A percentile compares a stretch with the other conserved stretches of the same genome.
phyloP scores from a whole-genome alignment of 768 basidiomycete species.

The Naganishia onofrii region DNA sequence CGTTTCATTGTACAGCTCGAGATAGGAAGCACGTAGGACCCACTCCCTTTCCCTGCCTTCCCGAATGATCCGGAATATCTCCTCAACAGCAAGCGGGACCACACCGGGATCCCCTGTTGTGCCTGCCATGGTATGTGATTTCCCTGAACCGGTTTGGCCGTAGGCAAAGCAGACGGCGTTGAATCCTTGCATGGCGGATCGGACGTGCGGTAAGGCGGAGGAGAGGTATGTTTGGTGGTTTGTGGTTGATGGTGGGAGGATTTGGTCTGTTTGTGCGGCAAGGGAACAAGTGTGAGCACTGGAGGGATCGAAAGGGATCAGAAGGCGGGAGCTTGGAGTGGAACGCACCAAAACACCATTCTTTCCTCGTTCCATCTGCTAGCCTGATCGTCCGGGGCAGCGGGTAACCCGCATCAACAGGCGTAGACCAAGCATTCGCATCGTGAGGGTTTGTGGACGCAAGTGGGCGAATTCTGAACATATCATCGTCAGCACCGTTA shows the following conservation, averaged over 20 bases:
- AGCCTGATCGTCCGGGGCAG: conserved; percentile 39
- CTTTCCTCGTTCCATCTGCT: conserved; percentile 40
- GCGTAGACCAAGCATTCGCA: conserved; percentile 41
- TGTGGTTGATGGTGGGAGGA: conserved; percentile 41
- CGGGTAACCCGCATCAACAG: conserved; percentile 38
- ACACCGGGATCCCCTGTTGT: conserved; percentile 75
- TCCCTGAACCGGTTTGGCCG: conserved; percentile 76
- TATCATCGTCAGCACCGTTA: too few species aligned
- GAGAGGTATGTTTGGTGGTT: conserved; percentile 44
- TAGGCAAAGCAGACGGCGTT: conserved; percentile 91
- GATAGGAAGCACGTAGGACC: conserved; percentile 89
- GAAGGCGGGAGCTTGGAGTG: too few species aligned
- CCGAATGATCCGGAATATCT: conserved; percentile 63
- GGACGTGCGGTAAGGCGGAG: conserved; percentile 43
- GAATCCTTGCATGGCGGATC: conserved; percentile 92
- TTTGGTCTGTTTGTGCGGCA: conserved; percentile 41
- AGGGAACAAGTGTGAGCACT: not conserved
- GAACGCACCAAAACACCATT: conserved; percentile 49
- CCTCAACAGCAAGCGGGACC: conserved; percentile 86
- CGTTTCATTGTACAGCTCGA: conserved; percentile 86
- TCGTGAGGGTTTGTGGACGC: conserved; percentile 38
- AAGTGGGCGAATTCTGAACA: conserved; percentile 47
- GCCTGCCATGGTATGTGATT: conserved; percentile 69
- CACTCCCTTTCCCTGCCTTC: conserved; percentile 75
- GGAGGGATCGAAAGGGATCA: not conserved